A percentile compares a stretch with the other conserved stretches of the same genome.
phyloP scores from a whole-genome alignment of 805 yeast species.

The Hanseniaspora jakobsenii region DNA sequence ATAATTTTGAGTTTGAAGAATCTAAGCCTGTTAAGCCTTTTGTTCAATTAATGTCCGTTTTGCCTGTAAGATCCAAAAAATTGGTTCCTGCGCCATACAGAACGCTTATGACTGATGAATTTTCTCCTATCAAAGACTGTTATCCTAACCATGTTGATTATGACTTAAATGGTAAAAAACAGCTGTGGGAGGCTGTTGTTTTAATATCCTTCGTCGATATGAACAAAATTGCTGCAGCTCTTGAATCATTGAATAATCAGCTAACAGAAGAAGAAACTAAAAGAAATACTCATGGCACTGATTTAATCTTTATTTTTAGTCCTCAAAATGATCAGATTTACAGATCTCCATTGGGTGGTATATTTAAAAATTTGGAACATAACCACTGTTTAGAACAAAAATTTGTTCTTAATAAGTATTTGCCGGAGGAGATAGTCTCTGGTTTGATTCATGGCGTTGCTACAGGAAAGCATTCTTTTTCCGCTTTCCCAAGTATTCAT shows the following conservation, averaged over 20 bases:
- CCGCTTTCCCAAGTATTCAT: slow-evolving; percentile 81
- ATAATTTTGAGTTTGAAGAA: slow-evolving; percentile 47
- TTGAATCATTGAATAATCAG: slow-evolving; percentile 51
- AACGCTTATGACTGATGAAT: slow-evolving; percentile 70
- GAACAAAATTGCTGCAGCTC: slow-evolving; percentile 54
- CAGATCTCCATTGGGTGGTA: slow-evolving; percentile 64
- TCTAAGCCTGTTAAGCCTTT: slow-evolving; percentile 83
- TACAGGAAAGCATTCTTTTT: slow-evolving; percentile 56
- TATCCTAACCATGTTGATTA: slow-evolving; percentile 80
- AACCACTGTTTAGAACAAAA: slow-evolving; percentile 62
- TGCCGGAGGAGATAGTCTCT: slow-evolving; percentile 30
- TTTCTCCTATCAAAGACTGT: slow-evolving; percentile 78
- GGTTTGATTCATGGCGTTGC: slow-evolving; percentile 59
- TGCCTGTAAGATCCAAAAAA: slow-evolving; percentile 79
- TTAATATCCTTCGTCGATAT: slow-evolving; percentile 85
- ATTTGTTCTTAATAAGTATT: slow-evolving; percentile 41
- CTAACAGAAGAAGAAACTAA: slow-evolving; percentile 56
- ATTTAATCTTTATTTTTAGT: slow-evolving; percentile 56
- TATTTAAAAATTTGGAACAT: slow-evolving; percentile 64
- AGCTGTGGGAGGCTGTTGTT: slow-evolving; percentile 96
- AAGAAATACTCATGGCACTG: slow-evolving; percentile 66
- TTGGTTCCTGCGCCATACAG: slow-evolving; percentile 71
- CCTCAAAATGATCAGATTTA: slow-evolving; percentile 61
- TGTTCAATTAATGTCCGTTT: slow-evolving; percentile 92
- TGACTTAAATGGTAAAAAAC: slow-evolving; percentile 89